Conservation (phyloP, 371 early-diverging fungal genomes). For the Mucor irregularis region DNA sequence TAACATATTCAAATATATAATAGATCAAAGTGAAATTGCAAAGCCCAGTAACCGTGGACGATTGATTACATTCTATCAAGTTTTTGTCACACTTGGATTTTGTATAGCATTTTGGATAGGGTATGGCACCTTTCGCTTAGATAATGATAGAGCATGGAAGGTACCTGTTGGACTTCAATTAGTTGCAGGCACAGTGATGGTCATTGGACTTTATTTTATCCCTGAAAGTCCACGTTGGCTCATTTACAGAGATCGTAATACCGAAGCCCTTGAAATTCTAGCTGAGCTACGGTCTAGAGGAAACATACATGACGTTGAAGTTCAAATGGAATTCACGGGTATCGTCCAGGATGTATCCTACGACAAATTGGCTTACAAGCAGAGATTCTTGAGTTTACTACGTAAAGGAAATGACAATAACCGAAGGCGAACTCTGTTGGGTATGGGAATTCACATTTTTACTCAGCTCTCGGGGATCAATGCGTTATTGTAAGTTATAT, state of each 20-base stretch:
- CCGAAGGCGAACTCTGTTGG: slow-evolving; percentile 63
- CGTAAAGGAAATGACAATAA: slow-evolving; percentile 55
- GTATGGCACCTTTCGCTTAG: slow-evolving; percentile 28
- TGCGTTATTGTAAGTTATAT: slow-evolving; percentile 59
- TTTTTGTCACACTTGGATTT: slow-evolving; percentile 77
- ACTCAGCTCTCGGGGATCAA: slow-evolving; percentile 81
- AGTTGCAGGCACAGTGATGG: slow-evolving; percentile 67
- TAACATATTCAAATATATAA: background rate
- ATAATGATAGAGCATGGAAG: slow-evolving; percentile 49
- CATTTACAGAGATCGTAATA: slow-evolving; percentile 58
- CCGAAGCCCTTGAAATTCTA: slow-evolving; percentile 72
- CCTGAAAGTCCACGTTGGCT: slow-evolving; percentile 93
- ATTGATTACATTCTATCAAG: slow-evolving; percentile 88
- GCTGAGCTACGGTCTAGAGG: slow-evolving; percentile 58
- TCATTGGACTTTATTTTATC: slow-evolving; percentile 64
- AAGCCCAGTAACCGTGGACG: slow-evolving; percentile 82
- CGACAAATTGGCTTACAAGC: slow-evolving; percentile 73
- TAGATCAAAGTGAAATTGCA: slow-evolving; percentile 87
- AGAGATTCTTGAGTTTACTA: slow-evolving; percentile 54
- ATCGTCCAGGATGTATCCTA: slow-evolving; percentile 73
- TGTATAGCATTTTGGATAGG: slow-evolving; percentile 45
- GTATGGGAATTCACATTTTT: slow-evolving; percentile 69
- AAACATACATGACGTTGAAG: slow-evolving; percentile 14
- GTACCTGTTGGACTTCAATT: slow-evolving; percentile 78
- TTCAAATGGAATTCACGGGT: slow-evolving; percentile 62